These are phyloP conservation scores for Trapa bicornis DNA, from an alignment of 345 rosid species.

Conservation along the genomic window DNA sequence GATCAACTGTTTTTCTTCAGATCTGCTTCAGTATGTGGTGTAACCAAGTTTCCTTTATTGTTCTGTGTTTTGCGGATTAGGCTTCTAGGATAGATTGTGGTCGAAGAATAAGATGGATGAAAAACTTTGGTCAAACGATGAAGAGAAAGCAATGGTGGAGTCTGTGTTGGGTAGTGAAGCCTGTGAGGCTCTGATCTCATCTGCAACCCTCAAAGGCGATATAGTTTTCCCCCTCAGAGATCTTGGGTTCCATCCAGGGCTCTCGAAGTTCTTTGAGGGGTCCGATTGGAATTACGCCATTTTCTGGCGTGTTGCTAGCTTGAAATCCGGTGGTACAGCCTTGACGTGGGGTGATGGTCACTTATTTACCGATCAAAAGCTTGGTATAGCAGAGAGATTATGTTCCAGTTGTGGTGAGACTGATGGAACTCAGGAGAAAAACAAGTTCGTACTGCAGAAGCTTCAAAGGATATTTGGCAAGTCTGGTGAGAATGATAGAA, in stretches of 20 bases:
- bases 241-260: slow-evolving; percentile 47
- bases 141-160: slow-evolving; percentile 56
- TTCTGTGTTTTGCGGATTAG: slow-evolving; percentile 4
- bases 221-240: slow-evolving; percentile 36
- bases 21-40: background rate
- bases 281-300: slow-evolving; percentile 72
- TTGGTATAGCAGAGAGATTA: slow-evolving; percentile 24
- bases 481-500: slow-evolving; percentile 24
- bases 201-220: slow-evolving; percentile 34
- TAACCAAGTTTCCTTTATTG: background rate
- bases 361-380: slow-evolving; percentile 29
- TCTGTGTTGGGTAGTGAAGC: slow-evolving; percentile 70
- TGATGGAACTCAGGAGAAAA: slow-evolving; percentile 35
- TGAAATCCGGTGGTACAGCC: slow-evolving; percentile 53
- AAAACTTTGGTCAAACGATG: slow-evolving; percentile 55
- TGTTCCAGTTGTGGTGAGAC: slow-evolving; percentile 17
- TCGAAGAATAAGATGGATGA: slow-evolving; percentile 42
- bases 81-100: slow-evolving; percentile 5
- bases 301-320: slow-evolving; percentile 50
- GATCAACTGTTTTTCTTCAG: background rate
- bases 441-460: slow-evolving; percentile 54
- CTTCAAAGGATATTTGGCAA: slow-evolving; percentile 45
- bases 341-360: slow-evolving; percentile 86
- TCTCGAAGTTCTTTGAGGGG: slow-evolving; percentile 51
- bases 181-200: slow-evolving; percentile 50